phyloP scores from a whole-genome alignment of 177 flowering plant species.

The Vitis hybrid region DNA sequence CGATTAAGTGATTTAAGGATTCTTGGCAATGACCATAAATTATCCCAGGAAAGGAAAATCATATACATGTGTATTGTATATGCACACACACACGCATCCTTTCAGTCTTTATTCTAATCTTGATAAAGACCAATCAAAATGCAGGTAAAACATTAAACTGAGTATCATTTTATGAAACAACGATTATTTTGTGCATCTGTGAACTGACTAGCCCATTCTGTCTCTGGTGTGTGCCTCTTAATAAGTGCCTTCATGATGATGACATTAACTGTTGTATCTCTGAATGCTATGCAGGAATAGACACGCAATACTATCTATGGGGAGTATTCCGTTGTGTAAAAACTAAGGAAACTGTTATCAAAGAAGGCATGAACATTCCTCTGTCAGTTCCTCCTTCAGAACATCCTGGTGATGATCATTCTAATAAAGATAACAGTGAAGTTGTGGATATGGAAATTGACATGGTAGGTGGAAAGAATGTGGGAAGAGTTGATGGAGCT shows the following conservation, averaged over 20 bases:
- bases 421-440: background rate
- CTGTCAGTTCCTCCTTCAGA: background rate
- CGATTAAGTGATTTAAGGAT: too few relatives aligned
- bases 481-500: slow-evolving; percentile 19
- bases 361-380: background rate
- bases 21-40: too few relatives aligned
- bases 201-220: too few relatives aligned
- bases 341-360: background rate
- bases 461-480: slow-evolving; percentile 29
- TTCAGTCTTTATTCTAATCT: too few relatives aligned
- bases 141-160: too few relatives aligned
- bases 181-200: background rate
- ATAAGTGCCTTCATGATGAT: background rate
- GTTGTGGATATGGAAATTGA: slow-evolving; percentile 35
- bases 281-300: slow-evolving; percentile 11
- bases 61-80: too few relatives aligned
- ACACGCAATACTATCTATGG: slow-evolving; percentile 22
- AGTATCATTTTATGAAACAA: background rate
- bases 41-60: too few relatives aligned
- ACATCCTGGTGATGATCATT: background rate
- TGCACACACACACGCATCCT: too few relatives aligned
- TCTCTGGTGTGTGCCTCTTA: background rate
- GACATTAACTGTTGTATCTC: background rate
- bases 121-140: too few relatives aligned
- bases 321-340: slow-evolving; percentile 29